Conservation (phyloP, 306 rosid genomes). For the barrel medic (Medicago truncatula) region DNA sequence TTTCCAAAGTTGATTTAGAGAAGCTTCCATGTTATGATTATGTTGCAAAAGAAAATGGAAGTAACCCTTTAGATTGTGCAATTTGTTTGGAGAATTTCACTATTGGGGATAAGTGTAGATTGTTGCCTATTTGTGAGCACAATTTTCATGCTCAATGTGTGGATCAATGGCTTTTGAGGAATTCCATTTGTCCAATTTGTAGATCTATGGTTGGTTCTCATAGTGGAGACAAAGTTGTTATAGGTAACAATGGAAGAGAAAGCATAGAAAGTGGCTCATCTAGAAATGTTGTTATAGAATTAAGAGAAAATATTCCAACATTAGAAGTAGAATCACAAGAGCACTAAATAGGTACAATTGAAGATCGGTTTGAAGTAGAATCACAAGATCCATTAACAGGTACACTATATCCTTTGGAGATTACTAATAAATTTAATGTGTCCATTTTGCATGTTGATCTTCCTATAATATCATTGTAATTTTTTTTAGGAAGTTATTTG, state of each 20-base stretch:
- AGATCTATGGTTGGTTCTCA: constrained; percentile 45
- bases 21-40: constrained; percentile 73
- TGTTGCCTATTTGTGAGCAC: constrained; percentile 63
- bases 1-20: constrained; percentile 61
- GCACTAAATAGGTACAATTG: no score
- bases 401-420: no score
- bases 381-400: no score
- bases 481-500: no score
- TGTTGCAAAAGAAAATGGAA: constrained; percentile 36
- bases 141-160: constrained; percentile 70
- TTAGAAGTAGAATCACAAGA: no score
- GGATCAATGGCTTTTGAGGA: constrained; percentile 61
- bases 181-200: constrained; percentile 66
- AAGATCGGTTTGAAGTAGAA: no score
- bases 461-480: no score
- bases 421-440: no score
- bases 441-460: no score
- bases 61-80: constrained; percentile 61
- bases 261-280: no score
- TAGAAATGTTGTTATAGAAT: no score
- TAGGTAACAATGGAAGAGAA: constrained; percentile 30
- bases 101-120: constrained; percentile 67
- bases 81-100: constrained; percentile 68
- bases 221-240: constrained; percentile 21
- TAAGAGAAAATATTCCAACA: constrained; percentile 5